phyloP scores from a whole-genome alignment of 768 basidiomycete species.

The Astraeus odoratus region DNA sequence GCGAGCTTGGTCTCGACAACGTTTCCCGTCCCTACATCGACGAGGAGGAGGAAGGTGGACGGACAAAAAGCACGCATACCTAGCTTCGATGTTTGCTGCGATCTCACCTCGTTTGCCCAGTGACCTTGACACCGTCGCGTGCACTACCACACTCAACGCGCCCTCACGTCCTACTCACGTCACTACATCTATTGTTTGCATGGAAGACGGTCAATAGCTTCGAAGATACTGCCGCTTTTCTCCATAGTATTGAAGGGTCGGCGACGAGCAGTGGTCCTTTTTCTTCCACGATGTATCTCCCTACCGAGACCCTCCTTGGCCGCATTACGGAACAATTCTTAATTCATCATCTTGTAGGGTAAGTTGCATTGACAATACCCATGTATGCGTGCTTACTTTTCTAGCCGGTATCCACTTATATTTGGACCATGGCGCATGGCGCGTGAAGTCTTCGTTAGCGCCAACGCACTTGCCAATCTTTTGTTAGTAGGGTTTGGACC shows the following conservation, averaged over 20 bases:
- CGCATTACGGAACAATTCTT: conserved; percentile 48
- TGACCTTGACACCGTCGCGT: conserved; percentile 35
- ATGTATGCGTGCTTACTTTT: conserved; percentile 8
- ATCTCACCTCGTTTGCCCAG: conserved; percentile 20
- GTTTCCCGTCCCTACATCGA: conserved; percentile 50
- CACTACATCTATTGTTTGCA: conserved; percentile 35
- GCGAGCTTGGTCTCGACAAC: conserved; percentile 47
- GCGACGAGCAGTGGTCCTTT: conserved; percentile 41
- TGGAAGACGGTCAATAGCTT: conserved; percentile 25
- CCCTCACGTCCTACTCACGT: conserved; percentile 25
- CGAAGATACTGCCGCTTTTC: conserved; percentile 6
- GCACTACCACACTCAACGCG: conserved; percentile 23
- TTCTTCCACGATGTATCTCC: conserved; percentile 45
- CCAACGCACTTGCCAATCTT: too few relatives aligned
- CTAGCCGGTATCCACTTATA: conserved; percentile 69
- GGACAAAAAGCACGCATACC: conserved; percentile 33
- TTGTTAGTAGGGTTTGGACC: conserved; percentile 46
- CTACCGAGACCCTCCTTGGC: conserved; percentile 46
- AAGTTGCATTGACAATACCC: conserved; percentile 11
- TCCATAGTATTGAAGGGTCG: conserved; percentile 27
- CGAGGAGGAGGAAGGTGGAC: conserved; percentile 37
- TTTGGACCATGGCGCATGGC: conserved; percentile 68
- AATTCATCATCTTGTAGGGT: conserved; percentile 55
- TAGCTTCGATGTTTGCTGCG: conserved; percentile 5
- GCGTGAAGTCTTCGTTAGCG: too few relatives aligned